These are phyloP conservation scores for Chaetomium olivaceum DNA, from an alignment of 2,329 filamentous ascomycete species.

Conservation along the genomic window DNA sequence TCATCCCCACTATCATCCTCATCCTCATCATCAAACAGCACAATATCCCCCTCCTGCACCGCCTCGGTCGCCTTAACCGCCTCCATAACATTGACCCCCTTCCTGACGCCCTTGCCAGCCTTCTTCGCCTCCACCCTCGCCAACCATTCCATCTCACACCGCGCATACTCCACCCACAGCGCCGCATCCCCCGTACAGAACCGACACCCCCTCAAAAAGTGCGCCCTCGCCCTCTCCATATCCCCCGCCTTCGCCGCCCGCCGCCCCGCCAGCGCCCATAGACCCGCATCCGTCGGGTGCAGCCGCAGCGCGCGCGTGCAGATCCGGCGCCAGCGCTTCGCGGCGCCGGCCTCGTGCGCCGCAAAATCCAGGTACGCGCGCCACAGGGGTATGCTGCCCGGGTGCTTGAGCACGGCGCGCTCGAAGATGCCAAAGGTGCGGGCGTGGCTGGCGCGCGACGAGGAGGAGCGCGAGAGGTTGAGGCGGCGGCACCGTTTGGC, in stretches of 20 bases:
- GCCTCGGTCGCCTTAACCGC: conserved; percentile 47
- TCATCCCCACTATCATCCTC: conserved; percentile 49
- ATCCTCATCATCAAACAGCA: conserved; percentile 48
- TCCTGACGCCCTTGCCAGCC: conserved; percentile 43
- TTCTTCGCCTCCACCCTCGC: conserved; percentile 75
- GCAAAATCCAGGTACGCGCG: conserved; percentile 86
- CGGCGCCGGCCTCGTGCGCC: conserved; percentile 64
- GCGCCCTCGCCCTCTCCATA: conserved; percentile 80
- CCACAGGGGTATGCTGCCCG: conserved; percentile 80
- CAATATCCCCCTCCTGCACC: conserved; percentile 48
- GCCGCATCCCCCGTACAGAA: conserved; percentile 77
- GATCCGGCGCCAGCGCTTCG: conserved; percentile 64
- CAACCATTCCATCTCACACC: conserved; percentile 90
- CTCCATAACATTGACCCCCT: conserved; percentile 42
- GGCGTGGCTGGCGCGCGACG: conserved; percentile 71
- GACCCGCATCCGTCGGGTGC: conserved; percentile 76
- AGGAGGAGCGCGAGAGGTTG: conserved; percentile 68
- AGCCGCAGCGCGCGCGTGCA: conserved; percentile 74
- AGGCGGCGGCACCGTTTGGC: conserved; percentile 81
- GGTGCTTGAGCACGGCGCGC: conserved; percentile 79
- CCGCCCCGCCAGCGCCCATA: conserved; percentile 86
- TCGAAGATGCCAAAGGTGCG: conserved; percentile 90
- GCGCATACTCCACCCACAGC: conserved; percentile 88
- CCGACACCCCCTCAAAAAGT: conserved; percentile 83
- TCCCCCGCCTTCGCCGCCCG: conserved; percentile 78